Evolutionary conservation across 805 yeast species (phyloP).

Genomic region (Yarrowia porcina): DNA sequence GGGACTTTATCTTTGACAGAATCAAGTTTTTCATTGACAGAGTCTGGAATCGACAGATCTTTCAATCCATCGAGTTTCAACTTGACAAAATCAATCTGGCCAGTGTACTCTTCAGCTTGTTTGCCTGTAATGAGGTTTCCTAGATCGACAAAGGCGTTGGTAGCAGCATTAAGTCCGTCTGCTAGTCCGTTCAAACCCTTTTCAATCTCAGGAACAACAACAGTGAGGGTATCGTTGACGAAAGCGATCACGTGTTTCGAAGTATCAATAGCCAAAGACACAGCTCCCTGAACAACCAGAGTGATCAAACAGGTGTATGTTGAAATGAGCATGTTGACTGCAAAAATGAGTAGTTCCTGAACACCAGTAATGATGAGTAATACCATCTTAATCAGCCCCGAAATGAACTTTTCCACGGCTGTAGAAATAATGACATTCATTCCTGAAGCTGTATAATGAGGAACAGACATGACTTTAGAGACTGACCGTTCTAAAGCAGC

Average conservation of each 20-base stretch:
- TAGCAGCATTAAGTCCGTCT: conserved; percentile 52
- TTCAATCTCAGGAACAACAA: conserved; percentile 59
- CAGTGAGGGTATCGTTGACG: conserved; percentile 59
- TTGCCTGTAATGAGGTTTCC: conserved; percentile 51
- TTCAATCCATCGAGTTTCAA: conserved; percentile 55
- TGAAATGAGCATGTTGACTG: conserved; percentile 72
- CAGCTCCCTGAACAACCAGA: conserved; percentile 69
- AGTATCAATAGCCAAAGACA: conserved; percentile 67
- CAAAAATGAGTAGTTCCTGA: conserved; percentile 58
- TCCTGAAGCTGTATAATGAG: conserved; percentile 43
- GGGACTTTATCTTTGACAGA: conserved; percentile 55
- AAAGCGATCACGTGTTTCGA: conserved; percentile 58
- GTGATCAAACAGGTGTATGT: conserved; percentile 81
- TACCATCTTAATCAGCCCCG: conserved; percentile 46
- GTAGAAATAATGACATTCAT: conserved; percentile 52
- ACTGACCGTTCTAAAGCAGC: conserved; percentile 31
- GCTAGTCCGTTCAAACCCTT: conserved; percentile 63
- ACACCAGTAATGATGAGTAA: conserved; percentile 52
- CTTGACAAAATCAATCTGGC: conserved; percentile 50
- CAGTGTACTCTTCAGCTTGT: conserved; percentile 34
- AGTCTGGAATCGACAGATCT: conserved; percentile 60
- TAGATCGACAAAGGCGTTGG: conserved; percentile 51
- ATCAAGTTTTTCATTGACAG: conserved; percentile 58
- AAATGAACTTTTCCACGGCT: conserved; percentile 48
- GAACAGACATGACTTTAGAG: neutral